Percentiles rank a stretch among this genome's conserved stretches.
Evolutionary conservation across 768 basidiomycete species (phyloP).

Genomic region (Rhodocollybia butyracea): DNA sequence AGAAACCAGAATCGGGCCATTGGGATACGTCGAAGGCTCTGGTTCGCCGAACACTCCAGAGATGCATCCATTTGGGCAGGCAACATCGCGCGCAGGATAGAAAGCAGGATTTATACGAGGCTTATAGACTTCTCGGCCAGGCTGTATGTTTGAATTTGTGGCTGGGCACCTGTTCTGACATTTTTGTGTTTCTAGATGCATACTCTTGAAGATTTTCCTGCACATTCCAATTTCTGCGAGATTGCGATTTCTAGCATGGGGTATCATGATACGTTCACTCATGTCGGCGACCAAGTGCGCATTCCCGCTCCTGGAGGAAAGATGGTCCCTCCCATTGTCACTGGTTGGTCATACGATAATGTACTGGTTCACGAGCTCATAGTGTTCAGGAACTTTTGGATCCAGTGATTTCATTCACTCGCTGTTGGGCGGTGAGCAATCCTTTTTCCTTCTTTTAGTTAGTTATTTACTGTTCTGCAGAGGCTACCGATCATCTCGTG

Average conservation of each 20-base stretch:
- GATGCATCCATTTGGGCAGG: slow-evolving; percentile 79
- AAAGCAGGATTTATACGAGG: slow-evolving; percentile 73
- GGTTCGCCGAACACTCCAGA: slow-evolving; percentile 67
- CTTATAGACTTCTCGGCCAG: slow-evolving; percentile 77
- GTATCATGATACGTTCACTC: slow-evolving; percentile 72
- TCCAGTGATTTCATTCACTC: slow-evolving; percentile 78
- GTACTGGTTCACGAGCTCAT: no score
- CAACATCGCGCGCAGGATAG: slow-evolving; percentile 51
- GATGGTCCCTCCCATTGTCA: slow-evolving; percentile 78
- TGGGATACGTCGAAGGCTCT: slow-evolving; percentile 90
- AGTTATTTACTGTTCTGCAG: slow-evolving; percentile 23
- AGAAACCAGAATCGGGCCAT: slow-evolving; percentile 48
- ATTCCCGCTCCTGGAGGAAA: slow-evolving; percentile 74
- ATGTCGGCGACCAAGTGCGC: slow-evolving; percentile 79
- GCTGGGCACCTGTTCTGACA: not conserved
- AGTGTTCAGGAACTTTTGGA: slow-evolving; percentile 67
- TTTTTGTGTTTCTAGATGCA: slow-evolving; percentile 48
- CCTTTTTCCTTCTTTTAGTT: not conserved
- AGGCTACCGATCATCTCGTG: slow-evolving; percentile 64
- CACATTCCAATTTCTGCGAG: slow-evolving; percentile 91
- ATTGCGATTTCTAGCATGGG: slow-evolving; percentile 81
- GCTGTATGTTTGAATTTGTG: slow-evolving; percentile 42
- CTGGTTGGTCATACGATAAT: slow-evolving; percentile 59
- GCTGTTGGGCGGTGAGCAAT: slow-evolving; percentile 60
- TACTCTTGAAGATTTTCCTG: slow-evolving; percentile 83